These are phyloP conservation scores for Eimeria maxima DNA, from an alignment of 169 alveolate genomes.

Conservation along the genomic window DNA sequence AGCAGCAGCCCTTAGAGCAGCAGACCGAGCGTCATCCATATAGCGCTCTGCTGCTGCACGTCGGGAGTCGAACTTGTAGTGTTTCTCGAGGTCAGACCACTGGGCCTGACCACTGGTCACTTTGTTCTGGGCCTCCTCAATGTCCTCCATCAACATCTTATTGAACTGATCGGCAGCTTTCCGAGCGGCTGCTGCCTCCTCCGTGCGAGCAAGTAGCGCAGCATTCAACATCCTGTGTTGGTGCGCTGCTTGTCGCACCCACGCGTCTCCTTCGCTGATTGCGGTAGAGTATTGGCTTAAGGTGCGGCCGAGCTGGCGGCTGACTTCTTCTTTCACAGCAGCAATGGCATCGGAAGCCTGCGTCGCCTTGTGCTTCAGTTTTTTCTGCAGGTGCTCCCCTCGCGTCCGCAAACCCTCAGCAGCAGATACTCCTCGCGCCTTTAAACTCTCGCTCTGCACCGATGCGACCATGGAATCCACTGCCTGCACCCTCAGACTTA, in stretches of 20 bases:
- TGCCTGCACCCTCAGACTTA: not conserved
- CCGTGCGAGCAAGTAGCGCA: not conserved
- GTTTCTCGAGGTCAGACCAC: not conserved
- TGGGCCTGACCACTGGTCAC: constrained; percentile 28
- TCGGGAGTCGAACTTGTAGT: not conserved
- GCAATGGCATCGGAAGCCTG: not conserved
- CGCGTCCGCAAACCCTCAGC: not conserved
- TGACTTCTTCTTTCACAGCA: not conserved
- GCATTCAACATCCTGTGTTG: not conserved
- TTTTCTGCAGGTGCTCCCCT: not conserved
- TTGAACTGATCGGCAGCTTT: constrained; percentile 14
- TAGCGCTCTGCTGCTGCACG: not conserved
- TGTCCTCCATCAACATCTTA: not conserved
- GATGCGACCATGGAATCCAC: not conserved
- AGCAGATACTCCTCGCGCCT: not conserved
- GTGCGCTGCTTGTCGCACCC: constrained; percentile 9
- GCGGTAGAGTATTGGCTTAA: not conserved
- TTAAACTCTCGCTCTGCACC: not conserved
- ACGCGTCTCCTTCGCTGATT: not conserved
- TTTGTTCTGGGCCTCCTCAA: constrained; percentile 33
- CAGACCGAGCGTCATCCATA: not conserved
- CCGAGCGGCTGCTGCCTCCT: not conserved
- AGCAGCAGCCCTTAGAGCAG: not conserved
- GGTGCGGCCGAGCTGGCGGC: not conserved
- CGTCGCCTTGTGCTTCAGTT: not conserved